Conservation (phyloP, 441 rosid genomes). For the Syzygium malaccense region DNA sequence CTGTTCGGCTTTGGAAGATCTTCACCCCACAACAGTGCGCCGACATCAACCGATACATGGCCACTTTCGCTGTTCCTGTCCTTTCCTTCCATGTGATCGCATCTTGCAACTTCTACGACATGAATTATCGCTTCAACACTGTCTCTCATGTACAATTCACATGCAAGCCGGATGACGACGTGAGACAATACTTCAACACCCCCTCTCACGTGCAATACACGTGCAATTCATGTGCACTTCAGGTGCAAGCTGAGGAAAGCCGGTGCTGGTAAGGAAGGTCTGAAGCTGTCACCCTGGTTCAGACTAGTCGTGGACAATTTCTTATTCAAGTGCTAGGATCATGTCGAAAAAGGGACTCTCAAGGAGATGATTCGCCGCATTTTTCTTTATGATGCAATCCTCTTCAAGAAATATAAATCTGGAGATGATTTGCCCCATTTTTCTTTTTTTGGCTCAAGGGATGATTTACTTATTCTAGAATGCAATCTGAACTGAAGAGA, state of each 20-base stretch:
- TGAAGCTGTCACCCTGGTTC: slow-evolving; percentile 93
- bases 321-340: slow-evolving; percentile 95
- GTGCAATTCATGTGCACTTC: too few species aligned
- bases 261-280: slow-evolving; percentile 72
- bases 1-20: not conserved
- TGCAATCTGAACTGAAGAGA: not conserved
- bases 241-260: slow-evolving; percentile 41
- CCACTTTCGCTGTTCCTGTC: not conserved
- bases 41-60: not conserved
- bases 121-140: not conserved
- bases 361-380: slow-evolving; percentile 16
- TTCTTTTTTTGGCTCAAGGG: too few species aligned
- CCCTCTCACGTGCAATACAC: too few species aligned
- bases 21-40: slow-evolving; percentile 1
- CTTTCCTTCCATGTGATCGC: not conserved
- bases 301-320: slow-evolving; percentile 82
- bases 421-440: not conserved
- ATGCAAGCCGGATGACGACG: too few species aligned
- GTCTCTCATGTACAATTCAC: too few species aligned
- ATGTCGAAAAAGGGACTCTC: slow-evolving; percentile 66
- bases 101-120: not conserved
- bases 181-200: too few species aligned
- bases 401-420: not conserved
- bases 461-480: not conserved
- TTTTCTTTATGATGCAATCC: not conserved